phyloP scores from a whole-genome alignment of 2,329 filamentous ascomycete species.

The Pseudocercospora eumusae region DNA sequence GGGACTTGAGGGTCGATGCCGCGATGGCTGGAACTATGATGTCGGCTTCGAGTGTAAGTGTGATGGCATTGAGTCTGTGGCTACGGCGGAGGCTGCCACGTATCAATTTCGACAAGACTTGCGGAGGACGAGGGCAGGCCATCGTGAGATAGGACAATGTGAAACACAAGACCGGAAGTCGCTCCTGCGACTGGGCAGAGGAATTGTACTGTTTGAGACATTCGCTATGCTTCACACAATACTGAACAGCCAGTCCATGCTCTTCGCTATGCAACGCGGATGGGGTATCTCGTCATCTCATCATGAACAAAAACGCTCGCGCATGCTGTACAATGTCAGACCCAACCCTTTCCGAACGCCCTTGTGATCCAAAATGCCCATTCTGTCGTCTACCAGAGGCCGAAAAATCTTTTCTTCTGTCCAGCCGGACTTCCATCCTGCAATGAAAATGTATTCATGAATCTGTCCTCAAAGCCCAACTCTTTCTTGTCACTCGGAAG shows the following conservation, averaged over 20 bases:
- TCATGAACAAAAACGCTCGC: neutral
- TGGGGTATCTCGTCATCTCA: slow-evolving; percentile 1
- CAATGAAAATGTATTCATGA: slow-evolving; percentile 24
- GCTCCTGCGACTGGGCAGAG: neutral
- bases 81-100: neutral
- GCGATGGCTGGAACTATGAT: neutral
- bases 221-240: neutral
- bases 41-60: neutral
- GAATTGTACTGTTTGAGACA: neutral
- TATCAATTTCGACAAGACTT: too few relatives aligned
- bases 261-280: neutral
- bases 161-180: neutral
- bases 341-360: neutral
- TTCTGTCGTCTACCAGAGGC: neutral
- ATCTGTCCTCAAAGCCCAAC: slow-evolving; percentile 30
- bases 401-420: slow-evolving; percentile 16
- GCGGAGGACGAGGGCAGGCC: too few relatives aligned
- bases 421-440: slow-evolving; percentile 15
- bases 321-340: neutral
- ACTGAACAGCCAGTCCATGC: neutral
- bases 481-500: slow-evolving; percentile 27
- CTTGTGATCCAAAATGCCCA: neutral
- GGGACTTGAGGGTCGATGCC: neutral
- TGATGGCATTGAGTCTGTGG: neutral
- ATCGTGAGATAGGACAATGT: too few relatives aligned